Base-by-base conservation (phyloP, 768 basidiomycete genomes). In the Pluteus cervinus region DNA sequence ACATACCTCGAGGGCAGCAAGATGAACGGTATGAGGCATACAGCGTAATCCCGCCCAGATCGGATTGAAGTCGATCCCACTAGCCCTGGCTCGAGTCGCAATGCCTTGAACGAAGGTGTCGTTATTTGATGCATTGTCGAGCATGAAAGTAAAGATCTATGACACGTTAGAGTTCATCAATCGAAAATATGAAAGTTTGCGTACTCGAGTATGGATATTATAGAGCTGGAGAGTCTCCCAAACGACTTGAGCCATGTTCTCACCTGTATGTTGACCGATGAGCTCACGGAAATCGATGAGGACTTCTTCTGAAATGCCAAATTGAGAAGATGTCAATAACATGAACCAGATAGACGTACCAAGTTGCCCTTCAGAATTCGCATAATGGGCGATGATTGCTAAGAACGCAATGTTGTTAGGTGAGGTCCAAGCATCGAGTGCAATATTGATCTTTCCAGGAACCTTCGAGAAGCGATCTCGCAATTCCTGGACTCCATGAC, bases 341-440 rank as follows among this genome's bases (percentile, higher is more conserved):
- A 17, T 4, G 15, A 25, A 2, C 4, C n/a, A 32, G 12, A 26
- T 15, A 18, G 26, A 37, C 46, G 6, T 26, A 51, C 52, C 51
- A 4, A 53, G 39, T 20, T 34, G 22, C 4, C 53, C 44, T 7
- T 55, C 41, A 17, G 51, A 51, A 7, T n/a, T 39, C 16, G 55
- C 25, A 29, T 44, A 54, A 34, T 54, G 53, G 9, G 46, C 44
- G 12, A 56, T 45, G 26, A 54, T 44, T 5, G 53, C 54, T 26
- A 52, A 24, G 34, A 56, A 53, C 1, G 51, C 45, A 37, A 42
- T 36, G n/a, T 33, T 23, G 24, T 56, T 56, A 20, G 39, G 36
- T 7, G 49, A 54, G 1, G 55, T 56, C 55, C 51, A 56, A n/a
- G 55, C 55, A 38, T 56, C 51, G 16, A 54, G 49, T 1, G 53